A percentile compares a stretch with the other conserved stretches of the same genome.
phyloP scores from a whole-genome alignment of 805 yeast genomes.

The Metschnikowia kofuensis region DNA sequence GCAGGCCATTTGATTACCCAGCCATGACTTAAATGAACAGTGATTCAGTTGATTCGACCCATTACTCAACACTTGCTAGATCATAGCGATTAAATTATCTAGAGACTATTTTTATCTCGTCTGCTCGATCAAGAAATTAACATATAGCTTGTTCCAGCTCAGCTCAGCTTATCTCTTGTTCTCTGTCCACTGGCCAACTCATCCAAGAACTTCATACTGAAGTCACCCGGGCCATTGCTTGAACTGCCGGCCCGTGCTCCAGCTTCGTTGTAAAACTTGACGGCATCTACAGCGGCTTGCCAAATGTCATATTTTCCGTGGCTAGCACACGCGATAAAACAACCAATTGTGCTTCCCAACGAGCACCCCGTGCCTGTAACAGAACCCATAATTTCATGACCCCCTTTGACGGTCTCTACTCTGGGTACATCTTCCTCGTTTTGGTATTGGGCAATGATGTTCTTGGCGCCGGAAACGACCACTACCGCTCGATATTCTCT shows the following conservation, averaged over 20 bases:
- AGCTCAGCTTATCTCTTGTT: not conserved
- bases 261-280: slow-evolving; percentile 56
- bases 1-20: too few relatives aligned
- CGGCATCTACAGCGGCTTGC: slow-evolving; percentile 53
- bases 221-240: slow-evolving; percentile 53
- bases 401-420: slow-evolving; percentile 45
- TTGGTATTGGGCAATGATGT: slow-evolving; percentile 22
- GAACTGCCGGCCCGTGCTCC: slow-evolving; percentile 50
- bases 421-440: not conserved
- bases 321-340: slow-evolving; percentile 42
- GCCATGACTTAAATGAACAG: too few relatives aligned
- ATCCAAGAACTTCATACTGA: slow-evolving; percentile 48
- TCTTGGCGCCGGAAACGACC: slow-evolving; percentile 61
- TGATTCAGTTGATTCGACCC: too few relatives aligned
- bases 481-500: slow-evolving; percentile 53
- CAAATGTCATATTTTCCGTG: slow-evolving; percentile 26
- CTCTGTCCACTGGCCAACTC: slow-evolving; percentile 13
- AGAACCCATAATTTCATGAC: slow-evolving; percentile 57
- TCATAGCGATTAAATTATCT: too few relatives aligned
- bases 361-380: slow-evolving; percentile 87
- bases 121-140: too few relatives aligned
- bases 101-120: too few relatives aligned
- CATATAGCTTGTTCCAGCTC: too few relatives aligned
- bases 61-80: too few relatives aligned
- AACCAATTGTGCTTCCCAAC: slow-evolving; percentile 67